Conservation (phyloP, 179 eudicot genomes). For the Nepenthes alata region DNA sequence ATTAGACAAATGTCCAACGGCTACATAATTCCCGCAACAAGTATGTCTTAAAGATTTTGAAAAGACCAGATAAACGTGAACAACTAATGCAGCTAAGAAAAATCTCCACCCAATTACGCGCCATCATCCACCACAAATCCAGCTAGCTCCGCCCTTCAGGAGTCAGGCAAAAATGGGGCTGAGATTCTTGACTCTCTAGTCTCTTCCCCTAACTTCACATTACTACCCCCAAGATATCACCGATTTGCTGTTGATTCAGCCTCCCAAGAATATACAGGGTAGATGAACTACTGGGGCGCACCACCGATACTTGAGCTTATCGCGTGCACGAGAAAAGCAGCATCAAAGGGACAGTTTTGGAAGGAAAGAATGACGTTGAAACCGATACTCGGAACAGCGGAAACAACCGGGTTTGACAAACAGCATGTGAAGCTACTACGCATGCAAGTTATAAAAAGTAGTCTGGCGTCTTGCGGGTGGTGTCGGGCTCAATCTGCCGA, state of each 20-base stretch:
- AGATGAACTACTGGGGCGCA: constrained; percentile 11
- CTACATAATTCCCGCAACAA: too few species aligned
- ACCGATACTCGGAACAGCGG: constrained; percentile 27
- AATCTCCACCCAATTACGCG: too few species aligned
- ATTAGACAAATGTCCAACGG: too few species aligned
- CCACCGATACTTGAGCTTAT: constrained; percentile 12
- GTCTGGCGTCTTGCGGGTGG: constrained; percentile 89
- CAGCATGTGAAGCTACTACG: not conserved
- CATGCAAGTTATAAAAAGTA: constrained; percentile 63
- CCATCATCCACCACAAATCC: too few species aligned
- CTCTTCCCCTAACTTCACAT: constrained; percentile 13
- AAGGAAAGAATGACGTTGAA: constrained; percentile 24
- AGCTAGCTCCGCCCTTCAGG: not conserved
- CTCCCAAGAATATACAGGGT: constrained; percentile 14
- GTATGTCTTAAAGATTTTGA: too few species aligned
- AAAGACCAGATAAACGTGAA: too few species aligned
- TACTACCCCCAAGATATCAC: constrained; percentile 16
- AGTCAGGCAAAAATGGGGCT: constrained; percentile 9
- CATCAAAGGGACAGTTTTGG: too few species aligned
- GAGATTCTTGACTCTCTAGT: not conserved
- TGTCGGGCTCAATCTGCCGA: constrained; percentile 82
- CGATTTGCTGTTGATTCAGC: constrained; percentile 28
- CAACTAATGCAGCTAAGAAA: too few species aligned
- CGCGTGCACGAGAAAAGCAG: too few species aligned
- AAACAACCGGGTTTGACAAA: constrained; percentile 27